Evolutionary conservation across 768 basidiomycete genomes (phyloP).

Genomic region (Zangia roseola): DNA sequence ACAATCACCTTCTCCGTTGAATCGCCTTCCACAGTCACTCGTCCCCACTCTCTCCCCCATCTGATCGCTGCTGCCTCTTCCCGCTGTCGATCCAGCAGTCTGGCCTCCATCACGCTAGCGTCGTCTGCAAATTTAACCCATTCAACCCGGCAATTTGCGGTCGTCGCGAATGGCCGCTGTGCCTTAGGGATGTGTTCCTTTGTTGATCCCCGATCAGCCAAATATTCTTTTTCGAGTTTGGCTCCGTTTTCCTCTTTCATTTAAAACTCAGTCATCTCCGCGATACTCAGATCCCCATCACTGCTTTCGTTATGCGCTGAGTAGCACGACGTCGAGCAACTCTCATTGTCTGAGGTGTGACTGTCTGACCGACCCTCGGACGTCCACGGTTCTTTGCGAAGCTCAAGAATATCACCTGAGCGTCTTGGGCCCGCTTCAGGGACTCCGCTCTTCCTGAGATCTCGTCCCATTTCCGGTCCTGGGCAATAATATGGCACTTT

Average conservation of each 20-base stretch:
- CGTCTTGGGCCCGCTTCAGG: constrained; percentile 22
- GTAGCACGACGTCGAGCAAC: not conserved
- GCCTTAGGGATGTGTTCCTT: constrained; percentile 36
- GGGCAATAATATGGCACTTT: constrained; percentile 24
- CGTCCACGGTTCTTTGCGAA: constrained; percentile 11
- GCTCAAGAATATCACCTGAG: constrained; percentile 13
- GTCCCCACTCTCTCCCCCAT: not conserved
- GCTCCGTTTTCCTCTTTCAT: constrained; percentile 28
- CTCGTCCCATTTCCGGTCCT: constrained; percentile 24
- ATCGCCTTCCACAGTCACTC: not conserved
- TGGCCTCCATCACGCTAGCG: too few relatives aligned
- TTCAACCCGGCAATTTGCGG: constrained; percentile 30
- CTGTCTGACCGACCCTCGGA: constrained; percentile 9
- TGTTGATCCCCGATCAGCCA: constrained; percentile 66
- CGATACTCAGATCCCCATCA: constrained; percentile 17
- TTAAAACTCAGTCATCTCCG: constrained; percentile 29
- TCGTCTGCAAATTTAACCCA: not conserved
- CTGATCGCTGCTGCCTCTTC: not conserved
- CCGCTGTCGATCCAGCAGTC: not conserved
- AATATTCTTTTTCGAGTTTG: constrained; percentile 34
- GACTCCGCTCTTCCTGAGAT: constrained; percentile 24
- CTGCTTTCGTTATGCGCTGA: constrained; percentile 18
- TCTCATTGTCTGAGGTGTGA: not conserved
- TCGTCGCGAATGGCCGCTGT: constrained; percentile 26
- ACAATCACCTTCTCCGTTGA: constrained; percentile 20